These are phyloP conservation scores for Saccharomycopsis fermentans DNA, from an alignment of 805 yeast species.

Conservation along the genomic window DNA sequence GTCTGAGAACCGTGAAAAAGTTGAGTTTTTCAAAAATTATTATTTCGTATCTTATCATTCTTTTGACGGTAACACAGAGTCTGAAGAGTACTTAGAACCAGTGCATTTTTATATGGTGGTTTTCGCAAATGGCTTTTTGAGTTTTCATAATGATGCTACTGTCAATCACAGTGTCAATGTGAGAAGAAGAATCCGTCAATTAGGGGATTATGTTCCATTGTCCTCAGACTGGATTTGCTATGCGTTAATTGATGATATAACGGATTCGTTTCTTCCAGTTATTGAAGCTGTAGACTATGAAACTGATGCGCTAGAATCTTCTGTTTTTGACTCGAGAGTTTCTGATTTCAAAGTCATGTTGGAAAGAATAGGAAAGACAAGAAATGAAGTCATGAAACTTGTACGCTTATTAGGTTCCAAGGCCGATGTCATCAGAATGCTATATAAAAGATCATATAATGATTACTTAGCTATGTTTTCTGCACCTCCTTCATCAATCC, in stretches of 20 bases:
- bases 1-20: constrained; percentile 96
- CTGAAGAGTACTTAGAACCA: constrained; percentile 76
- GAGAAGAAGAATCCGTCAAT: constrained; percentile 52
- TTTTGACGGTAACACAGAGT: constrained; percentile 75
- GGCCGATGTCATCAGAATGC: constrained; percentile 94
- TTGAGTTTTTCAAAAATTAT: constrained; percentile 80
- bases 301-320: constrained; percentile 62
- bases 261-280: constrained; percentile 55
- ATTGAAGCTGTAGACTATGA: constrained; percentile 49
- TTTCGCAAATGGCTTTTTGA: constrained; percentile 46
- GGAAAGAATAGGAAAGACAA: constrained; percentile 74
- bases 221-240: constrained; percentile 58
- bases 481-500: neutral
- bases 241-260: constrained; percentile 55
- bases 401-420: constrained; percentile 85
- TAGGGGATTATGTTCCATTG: constrained; percentile 49
- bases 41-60: constrained; percentile 96
- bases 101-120: constrained; percentile 52
- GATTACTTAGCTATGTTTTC: neutral
- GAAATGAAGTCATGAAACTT: constrained; percentile 86
- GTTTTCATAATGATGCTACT: constrained; percentile 52
- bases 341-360: constrained; percentile 70
- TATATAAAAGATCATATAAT: constrained; percentile 90
- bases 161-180: constrained; percentile 51
- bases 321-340: constrained; percentile 73